Base-by-base conservation (phyloP, 441 rosid genomes). In the Eugenia klotzschiana region DNA sequence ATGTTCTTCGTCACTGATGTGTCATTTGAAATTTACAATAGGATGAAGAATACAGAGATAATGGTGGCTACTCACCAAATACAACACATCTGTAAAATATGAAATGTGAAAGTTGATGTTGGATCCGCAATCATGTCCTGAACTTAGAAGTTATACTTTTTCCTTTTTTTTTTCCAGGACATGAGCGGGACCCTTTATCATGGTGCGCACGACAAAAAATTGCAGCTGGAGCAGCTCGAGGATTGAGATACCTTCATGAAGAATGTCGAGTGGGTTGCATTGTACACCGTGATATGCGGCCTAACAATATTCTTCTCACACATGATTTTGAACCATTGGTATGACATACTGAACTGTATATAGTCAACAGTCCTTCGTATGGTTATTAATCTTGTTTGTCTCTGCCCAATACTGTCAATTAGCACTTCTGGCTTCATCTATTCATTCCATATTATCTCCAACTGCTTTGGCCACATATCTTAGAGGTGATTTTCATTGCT, bases 231-330 rank as follows among this genome's bases (percentile, higher is more conserved):
- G 98, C 98, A 72, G 99, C 99, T 87, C 92, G 99, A 85, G 99
- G 99, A 51, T 91, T 97, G 87, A 91, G 99, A 79, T 97, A 97
- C 88, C 99, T 97, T 83, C 99, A 97, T 69, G 99, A 97, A 92
- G 99, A 97, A 86, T 97, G 99, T 92, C 93, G 99, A 93, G 99
- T 96, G 83, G 99, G 99, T 52, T 97, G 99, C 87, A 97, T 97
- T 82, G 98, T 97, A 87, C 99, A 97, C 84, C 95, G 99, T 79
- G 99, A 97, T 89, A 90, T 97, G 98, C 92, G 99, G 82, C 99
- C 99, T 23, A 97, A 97, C 93, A 97, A 97, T 88, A 94, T 97
- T 83, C 99, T 97, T 43, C 89, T 97, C 84, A 97, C 99, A 29
- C 99, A 97, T 91, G 99, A 97, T 88, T 94, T 93, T 86, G 98